Evolutionary conservation across 352 stramenopile genomes (phyloP), one percentile per base, ranked within the genome.

Genomic region (Phytophthora tubulina): DNA sequence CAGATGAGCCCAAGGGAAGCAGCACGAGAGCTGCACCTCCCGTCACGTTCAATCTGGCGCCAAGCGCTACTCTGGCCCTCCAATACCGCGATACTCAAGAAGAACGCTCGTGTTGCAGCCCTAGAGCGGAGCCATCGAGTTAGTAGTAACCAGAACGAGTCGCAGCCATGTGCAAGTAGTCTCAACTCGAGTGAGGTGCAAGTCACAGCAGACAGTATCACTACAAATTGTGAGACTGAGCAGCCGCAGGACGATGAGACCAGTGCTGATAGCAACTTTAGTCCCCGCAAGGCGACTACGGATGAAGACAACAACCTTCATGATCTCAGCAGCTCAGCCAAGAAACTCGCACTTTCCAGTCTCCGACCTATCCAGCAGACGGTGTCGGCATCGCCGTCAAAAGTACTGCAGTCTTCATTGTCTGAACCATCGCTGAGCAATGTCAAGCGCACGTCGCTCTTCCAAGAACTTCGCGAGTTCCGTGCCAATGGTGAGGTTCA

Each of bases 401-500:
- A 67, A 51, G 30, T 27, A 13, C 17, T 61, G 33, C 57, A 70
- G 15, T 14, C 48, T 8, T 46, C 66, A 21, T 30, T 68, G 10
- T 27, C 9, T 38, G 45, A 73, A n/a, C 14, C 63, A 13, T 14
- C 67, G 11, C 17, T 77, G 27, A 55, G 15, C 31, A 69, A 70
- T 41, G 49, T 81, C 48, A 87, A 85, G 56, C 65, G 75, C 1
- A 65, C 74, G 21, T 86, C 85, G 4, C 50, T 93, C 11, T 80
- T 73, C 32, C 76, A 94, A 58, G 86, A 94, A 61, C 77, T 94
- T 14, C 65, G 77, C 17, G 84, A 92, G 58, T 92, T 94, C 56
- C 70, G 70, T 30, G 49, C 48, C 1, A 84, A 80, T 56, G 50
- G 44, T 15, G 85, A 92, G 10, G 51, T 70, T 6, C 82, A 83